A percentile compares a stretch with the other conserved stretches of the same genome.
These are phyloP conservation scores for Saturnispora gosingensis DNA, from an alignment of 805 yeast species.

Conservation along the genomic window DNA sequence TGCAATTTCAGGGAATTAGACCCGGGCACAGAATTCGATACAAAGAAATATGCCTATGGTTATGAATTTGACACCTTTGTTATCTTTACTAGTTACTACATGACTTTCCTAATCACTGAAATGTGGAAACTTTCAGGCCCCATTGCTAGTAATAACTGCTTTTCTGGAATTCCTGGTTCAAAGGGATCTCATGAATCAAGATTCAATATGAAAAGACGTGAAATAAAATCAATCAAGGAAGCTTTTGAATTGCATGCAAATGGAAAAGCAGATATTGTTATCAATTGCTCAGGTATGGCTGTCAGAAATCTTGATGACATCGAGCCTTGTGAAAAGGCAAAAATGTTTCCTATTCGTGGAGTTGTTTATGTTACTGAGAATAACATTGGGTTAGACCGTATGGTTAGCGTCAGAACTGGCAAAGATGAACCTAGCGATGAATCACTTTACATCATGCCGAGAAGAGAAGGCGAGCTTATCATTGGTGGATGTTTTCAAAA, in stretches of 20 bases:
- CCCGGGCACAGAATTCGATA: slow-evolving; percentile 28
- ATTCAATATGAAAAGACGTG: slow-evolving; percentile 36
- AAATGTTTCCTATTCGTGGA: slow-evolving; percentile 36
- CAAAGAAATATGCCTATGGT: slow-evolving; percentile 30
- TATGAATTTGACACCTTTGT: slow-evolving; percentile 32
- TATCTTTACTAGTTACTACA: slow-evolving; percentile 24
- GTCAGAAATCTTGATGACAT: slow-evolving; percentile 74
- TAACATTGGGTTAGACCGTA: slow-evolving; percentile 92
- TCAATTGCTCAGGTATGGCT: slow-evolving; percentile 73
- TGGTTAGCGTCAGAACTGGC: slow-evolving; percentile 81
- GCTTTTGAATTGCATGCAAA: slow-evolving; percentile 35
- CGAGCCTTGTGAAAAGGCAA: slow-evolving; percentile 35
- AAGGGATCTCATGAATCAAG: slow-evolving; percentile 29
- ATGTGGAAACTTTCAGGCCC: slow-evolving; percentile 13
- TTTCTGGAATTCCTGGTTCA: slow-evolving; percentile 7
- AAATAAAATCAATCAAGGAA: slow-evolving; percentile 37
- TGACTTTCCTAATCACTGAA: slow-evolving; percentile 27
- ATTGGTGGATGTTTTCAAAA: slow-evolving; percentile 39
- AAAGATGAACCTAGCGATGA: slow-evolving; percentile 31
- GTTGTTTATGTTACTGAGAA: slow-evolving; percentile 51
- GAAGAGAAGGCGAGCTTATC: slow-evolving; percentile 66
- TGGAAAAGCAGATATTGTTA: slow-evolving; percentile 38
- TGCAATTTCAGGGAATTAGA: slow-evolving; percentile 29
- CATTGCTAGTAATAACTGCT: slow-evolving; percentile 8
- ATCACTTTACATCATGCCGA: slow-evolving; percentile 51